Evolutionary conservation across 192 early-diverging fungal species (phyloP).

Genomic region (Diversispora epigaea): DNA sequence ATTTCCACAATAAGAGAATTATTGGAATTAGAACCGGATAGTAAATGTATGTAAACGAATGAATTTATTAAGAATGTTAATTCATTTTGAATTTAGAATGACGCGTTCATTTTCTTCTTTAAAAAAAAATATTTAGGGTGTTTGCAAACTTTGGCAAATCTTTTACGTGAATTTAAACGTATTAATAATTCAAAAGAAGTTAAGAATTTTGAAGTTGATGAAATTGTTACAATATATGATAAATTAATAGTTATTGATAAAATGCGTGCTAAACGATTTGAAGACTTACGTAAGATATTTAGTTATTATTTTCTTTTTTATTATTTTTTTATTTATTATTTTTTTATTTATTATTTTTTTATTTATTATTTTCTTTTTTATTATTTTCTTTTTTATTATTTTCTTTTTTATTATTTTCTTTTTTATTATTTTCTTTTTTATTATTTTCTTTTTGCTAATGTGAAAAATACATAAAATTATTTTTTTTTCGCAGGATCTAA

Average conservation of each 20-base stretch:
- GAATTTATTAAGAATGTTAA: neutral
- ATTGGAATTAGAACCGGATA: slow-evolving; percentile 75
- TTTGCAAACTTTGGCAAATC: slow-evolving; percentile 58
- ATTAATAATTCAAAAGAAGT: neutral
- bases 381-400: no score
- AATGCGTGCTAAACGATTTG: slow-evolving; percentile 9
- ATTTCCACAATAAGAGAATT: slow-evolving; percentile 64
- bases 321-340: no score
- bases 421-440: no score
- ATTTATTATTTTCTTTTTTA: no score
- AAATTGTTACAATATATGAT: slow-evolving; percentile 14
- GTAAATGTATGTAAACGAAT: slow-evolving; percentile 65
- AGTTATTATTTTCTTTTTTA: no score
- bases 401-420: no score
- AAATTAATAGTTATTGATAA: slow-evolving; percentile 29
- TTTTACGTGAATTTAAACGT: slow-evolving; percentile 44
- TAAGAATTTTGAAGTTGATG: neutral
- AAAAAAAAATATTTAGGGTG: slow-evolving; percentile 47
- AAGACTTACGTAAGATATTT: slow-evolving; percentile 23
- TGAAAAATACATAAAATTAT: no score
- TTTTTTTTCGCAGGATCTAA: no score
- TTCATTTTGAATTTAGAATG: neutral
- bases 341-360: no score
- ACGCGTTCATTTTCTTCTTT: neutral
- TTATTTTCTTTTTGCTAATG: no score